Conservation (phyloP, 164 flowering plant species). For the Platanus orientalis region DNA sequence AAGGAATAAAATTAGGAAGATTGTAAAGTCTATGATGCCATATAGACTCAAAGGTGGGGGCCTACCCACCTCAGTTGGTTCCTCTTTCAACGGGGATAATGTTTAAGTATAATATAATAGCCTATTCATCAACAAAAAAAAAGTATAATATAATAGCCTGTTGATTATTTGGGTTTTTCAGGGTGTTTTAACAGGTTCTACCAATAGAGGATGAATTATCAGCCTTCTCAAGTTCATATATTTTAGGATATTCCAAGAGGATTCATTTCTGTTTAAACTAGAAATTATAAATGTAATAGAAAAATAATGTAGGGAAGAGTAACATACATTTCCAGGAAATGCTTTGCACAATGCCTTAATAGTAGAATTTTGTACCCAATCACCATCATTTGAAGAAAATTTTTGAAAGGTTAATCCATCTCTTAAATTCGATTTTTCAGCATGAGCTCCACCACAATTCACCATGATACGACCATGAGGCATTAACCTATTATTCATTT, state of each 20-base stretch:
- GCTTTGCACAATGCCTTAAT: conserved; percentile 51
- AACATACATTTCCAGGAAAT: conserved; percentile 59
- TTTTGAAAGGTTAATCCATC: conserved; percentile 10
- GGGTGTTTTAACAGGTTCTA: too few species aligned
- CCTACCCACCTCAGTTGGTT: neutral
- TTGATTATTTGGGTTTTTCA: neutral
- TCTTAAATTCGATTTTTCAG: conserved; percentile 9
- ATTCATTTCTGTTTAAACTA: neutral
- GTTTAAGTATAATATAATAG: too few species aligned
- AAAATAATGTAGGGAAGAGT: neutral
- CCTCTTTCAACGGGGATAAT: neutral
- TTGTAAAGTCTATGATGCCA: neutral
- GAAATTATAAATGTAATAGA: neutral
- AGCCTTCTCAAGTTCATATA: neutral
- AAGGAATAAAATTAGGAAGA: too few species aligned
- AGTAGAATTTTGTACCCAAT: conserved; percentile 47
- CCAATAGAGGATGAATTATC: too few species aligned
- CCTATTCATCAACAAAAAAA: neutral
- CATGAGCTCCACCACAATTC: conserved; percentile 63
- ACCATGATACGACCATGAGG: conserved; percentile 83
- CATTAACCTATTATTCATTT: conserved; percentile 48
- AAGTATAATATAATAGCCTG: too few species aligned
- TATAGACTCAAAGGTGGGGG: neutral
- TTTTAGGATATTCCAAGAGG: neutral
- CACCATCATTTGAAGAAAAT: conserved; percentile 15